A percentile compares a stretch with the other conserved stretches of the same genome.
Evolutionary conservation across 2,329 filamentous ascomycete genomes (phyloP).

Genomic region (Clarireedia paspali): DNA sequence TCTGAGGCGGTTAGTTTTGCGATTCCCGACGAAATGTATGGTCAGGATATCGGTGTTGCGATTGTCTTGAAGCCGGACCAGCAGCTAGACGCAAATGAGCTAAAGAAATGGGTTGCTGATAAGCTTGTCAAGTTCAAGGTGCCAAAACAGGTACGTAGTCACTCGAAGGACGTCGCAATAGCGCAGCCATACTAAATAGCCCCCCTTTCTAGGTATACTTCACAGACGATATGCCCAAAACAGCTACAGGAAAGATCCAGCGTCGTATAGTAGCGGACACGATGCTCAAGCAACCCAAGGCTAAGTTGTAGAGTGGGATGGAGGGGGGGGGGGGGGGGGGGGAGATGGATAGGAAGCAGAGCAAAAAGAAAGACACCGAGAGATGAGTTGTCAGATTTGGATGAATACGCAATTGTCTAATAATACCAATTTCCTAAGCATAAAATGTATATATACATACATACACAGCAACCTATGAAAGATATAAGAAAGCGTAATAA

Average conservation of each 20-base stretch:
- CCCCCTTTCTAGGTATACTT: slow-evolving; percentile 57
- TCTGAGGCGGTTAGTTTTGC: slow-evolving; percentile 78
- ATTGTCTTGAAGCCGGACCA: slow-evolving; percentile 63
- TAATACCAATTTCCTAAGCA: no score
- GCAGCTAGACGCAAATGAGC: slow-evolving; percentile 46
- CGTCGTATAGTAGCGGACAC: slow-evolving; percentile 76
- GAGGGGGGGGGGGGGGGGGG: no score
- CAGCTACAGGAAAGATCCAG: slow-evolving; percentile 86
- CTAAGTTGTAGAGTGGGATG: slow-evolving; percentile 38
- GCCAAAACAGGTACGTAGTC: slow-evolving; percentile 62
- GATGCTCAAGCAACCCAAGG: slow-evolving; percentile 64
- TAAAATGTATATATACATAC: no score
- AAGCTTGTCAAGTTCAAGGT: slow-evolving; percentile 78
- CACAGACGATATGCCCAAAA: slow-evolving; percentile 79
- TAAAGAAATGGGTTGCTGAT: slow-evolving; percentile 61
- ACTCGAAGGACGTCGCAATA: not conserved
- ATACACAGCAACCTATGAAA: no score
- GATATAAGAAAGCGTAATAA: no score
- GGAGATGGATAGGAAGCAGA: no score
- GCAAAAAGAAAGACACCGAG: no score
- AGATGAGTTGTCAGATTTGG: no score
- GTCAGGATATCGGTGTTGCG: slow-evolving; percentile 73
- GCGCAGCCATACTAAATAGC: slow-evolving; percentile 8
- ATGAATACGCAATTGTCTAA: no score
- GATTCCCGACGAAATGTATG: slow-evolving; percentile 73